Conservation (phyloP, 140 eudicot genomes). For the Anethum foeniculum region DNA sequence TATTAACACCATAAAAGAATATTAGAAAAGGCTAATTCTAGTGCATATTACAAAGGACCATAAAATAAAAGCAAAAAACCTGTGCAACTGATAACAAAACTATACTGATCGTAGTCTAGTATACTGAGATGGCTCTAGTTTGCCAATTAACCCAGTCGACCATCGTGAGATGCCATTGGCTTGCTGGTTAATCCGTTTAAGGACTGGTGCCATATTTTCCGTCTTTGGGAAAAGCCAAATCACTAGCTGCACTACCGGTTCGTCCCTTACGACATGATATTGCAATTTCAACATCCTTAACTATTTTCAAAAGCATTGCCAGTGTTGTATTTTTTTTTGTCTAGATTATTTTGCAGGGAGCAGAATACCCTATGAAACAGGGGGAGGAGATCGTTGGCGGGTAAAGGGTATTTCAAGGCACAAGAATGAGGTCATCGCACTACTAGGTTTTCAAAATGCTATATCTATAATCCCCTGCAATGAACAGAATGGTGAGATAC, state of each 20-base stretch:
- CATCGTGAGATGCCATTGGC: slow-evolving; percentile 27
- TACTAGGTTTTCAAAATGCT: slow-evolving; percentile 69
- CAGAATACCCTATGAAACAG: slow-evolving; percentile 44
- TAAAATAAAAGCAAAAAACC: neutral
- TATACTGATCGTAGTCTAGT: neutral
- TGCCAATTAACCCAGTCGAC: neutral
- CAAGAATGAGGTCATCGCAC: slow-evolving; percentile 66
- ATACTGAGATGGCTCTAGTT: neutral
- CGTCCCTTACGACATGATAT: slow-evolving; percentile 81
- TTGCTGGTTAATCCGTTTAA: slow-evolving; percentile 59
- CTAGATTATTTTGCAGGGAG: slow-evolving; percentile 66
- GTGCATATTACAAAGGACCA: neutral
- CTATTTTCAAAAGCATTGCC: slow-evolving; percentile 55
- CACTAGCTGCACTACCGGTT: slow-evolving; percentile 90
- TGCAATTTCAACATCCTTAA: slow-evolving; percentile 83
- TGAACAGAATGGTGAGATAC: neutral
- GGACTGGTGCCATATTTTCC: slow-evolving; percentile 84
- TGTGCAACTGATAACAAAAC: neutral
- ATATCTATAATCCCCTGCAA: slow-evolving; percentile 74
- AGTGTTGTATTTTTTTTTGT: slow-evolving; percentile 59
- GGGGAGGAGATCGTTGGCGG: slow-evolving; percentile 53
- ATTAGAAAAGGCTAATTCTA: neutral
- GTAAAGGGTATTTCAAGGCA: slow-evolving; percentile 71
- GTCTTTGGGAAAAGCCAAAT: slow-evolving; percentile 87
- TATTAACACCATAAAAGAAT: neutral